Evolutionary conservation across 208 protist species (phyloP), one percentile per base, ranked within the genome.

Genomic region (Leishmania guyanensis): DNA sequence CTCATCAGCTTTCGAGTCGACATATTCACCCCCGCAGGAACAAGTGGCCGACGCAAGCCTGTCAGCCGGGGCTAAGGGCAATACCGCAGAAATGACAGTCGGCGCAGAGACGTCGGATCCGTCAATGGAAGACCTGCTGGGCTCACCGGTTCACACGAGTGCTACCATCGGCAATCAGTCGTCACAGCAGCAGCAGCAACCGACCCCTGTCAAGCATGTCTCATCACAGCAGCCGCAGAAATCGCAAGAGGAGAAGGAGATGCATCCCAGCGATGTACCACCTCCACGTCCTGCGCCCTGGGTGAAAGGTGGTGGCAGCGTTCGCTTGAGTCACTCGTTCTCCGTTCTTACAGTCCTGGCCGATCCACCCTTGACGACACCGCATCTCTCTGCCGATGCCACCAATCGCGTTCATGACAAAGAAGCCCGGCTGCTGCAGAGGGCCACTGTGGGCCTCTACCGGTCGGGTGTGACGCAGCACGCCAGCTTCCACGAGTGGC

Each of bases 401-500:
- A 29, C 60, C 36, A 29, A 53, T 46, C 39, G 22, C 33, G 14
- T 26, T 16, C 69, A 46, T 1, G 16, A 46, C 65, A 46, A 70
- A 22, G 65, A 70, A 36, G 65, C 73, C 14, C n/a, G n/a, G 66
- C 75, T 84, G 75, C 75, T 84, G 66, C 54, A 58, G 33, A 60
- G 80, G 1, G 80, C 80, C 1, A 68, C 80, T 2, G 51, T 54
- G n/a, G 65, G 78, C 4, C 68, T 88, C 39, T n/a, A 14, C 43
- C 36, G 22, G 12, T 79, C 72, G 22, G 80, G 78, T 17, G 17
- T 82, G 36, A 46, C 53, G 16, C 64, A 54, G 43, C 80, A 88
- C 75, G 8, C 14, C 4, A 72, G 60, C 53, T 81, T 87, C 71
- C 74, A 84, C 65, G 84, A 87, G 79, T 87, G 84, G 79, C 76